Evolutionary conservation across 1,284 basidiomycete species (phyloP), one percentile per base, ranked within the genome.

Genomic region (Mycena sp.): DNA sequence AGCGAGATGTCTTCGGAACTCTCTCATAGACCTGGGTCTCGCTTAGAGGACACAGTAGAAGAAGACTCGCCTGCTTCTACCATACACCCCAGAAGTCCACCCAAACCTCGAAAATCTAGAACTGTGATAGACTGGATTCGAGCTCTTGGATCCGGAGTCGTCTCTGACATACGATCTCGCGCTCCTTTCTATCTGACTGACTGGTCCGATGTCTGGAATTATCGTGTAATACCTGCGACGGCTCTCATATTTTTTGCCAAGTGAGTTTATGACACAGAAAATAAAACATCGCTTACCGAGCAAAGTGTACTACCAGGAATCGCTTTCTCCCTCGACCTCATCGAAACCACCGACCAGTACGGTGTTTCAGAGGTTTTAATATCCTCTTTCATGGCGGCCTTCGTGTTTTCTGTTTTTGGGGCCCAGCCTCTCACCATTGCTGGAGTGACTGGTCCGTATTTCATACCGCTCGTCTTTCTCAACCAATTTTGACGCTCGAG

Each of bases 361-460:
- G 96, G 96, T 9, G 94, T 98, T 9, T 88, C 95, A 18, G 97
- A 99, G 80, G 95, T 97, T 10, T 83, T 93, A 0, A 74, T 93
- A 8, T 90, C 91, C 60, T 94, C 92, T 0, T 96, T 96, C 79
- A 93, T 98, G 89, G 95, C 96, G 0, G 94, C 96, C 0, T 94
- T 96, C 78, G 86, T 96, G n/a, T 97, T 98, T 77, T 93, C 96
- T 0, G 81, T 97, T 57, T 92, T 99, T 70, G 94, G 95, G 3
- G 95, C 93, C 10, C 97, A 99, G 79, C 97, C 97, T 0, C 85
- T 98, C 2, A 95, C 95, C 62, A 97, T 98, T 71, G 95, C 96
- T 3, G 97, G 97, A 13, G 96, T 99, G 2, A 98, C 97, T 22
- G 95, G 95, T 91, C 60, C 39, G 85, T 71, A 22, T 72, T 46